These are phyloP conservation scores for Rhytidiadelphus loreus DNA, from an alignment of 225 moss, liverwort and hornwort genomes.

Conservation along the genomic window DNA sequence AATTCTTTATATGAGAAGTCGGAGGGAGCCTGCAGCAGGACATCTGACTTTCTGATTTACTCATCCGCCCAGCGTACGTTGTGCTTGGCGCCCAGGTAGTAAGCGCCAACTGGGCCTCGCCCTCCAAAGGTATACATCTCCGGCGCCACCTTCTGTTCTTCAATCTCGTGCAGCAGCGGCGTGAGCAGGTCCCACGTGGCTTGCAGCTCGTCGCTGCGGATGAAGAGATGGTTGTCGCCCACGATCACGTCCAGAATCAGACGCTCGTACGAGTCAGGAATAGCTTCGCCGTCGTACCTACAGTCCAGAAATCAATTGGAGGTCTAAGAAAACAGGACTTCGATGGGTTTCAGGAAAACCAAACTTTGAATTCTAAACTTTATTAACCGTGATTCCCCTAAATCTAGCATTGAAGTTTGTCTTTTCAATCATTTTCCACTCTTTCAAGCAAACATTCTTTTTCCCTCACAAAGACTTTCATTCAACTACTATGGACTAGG, in stretches of 20 bases:
- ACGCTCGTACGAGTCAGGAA: constrained; percentile 88
- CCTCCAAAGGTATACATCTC: constrained; percentile 91
- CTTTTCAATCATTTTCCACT: not conserved
- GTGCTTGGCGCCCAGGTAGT: constrained; percentile 80
- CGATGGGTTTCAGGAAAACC: not conserved
- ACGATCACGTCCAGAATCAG: constrained; percentile 82
- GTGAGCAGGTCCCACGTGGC: constrained; percentile 75
- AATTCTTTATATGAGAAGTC: not conserved
- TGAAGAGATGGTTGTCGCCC: constrained; percentile 80
- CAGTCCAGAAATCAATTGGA: not conserved
- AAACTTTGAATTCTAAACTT: not conserved
- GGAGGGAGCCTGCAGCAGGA: not conserved
- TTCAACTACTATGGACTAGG: not conserved
- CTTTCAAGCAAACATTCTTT: not conserved
- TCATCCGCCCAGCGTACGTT: constrained; percentile 77
- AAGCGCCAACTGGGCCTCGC: constrained; percentile 80
- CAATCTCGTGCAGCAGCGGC: constrained; percentile 67
- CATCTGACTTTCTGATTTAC: not conserved
- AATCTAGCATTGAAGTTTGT: not conserved
- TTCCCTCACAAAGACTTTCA: no score
- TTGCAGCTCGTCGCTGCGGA: constrained; percentile 77
- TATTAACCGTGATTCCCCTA: not conserved
- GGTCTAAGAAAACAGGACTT: not conserved
- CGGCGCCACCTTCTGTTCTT: constrained; percentile 56
- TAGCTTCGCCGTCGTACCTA: constrained; percentile 36